Conservation (phyloP, 1,284 basidiomycete genomes). For the Ustilago nuda region DNA sequence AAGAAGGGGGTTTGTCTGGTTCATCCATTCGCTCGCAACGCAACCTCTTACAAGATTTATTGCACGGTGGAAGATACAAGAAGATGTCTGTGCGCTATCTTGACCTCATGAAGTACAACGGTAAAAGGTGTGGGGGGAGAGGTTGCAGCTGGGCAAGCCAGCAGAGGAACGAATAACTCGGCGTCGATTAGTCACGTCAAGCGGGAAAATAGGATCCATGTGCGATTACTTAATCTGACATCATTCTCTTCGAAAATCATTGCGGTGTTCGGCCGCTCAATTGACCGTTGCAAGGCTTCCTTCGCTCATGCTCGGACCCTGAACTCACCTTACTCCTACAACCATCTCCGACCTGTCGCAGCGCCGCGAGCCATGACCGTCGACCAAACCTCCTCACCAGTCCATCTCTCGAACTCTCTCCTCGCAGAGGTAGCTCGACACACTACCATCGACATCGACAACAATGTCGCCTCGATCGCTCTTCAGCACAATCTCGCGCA, state of each 20-base stretch:
- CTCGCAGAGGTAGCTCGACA: constrained; percentile 16
- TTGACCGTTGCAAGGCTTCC: constrained; percentile 5
- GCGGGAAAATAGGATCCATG: no score
- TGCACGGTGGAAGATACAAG: no score
- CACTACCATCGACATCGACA: constrained; percentile 32
- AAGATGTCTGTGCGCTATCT: no score
- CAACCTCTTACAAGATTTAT: neutral
- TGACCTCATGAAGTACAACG: no score
- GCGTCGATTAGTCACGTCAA: no score
- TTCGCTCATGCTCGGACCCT: neutral
- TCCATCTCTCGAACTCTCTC: constrained; percentile 32
- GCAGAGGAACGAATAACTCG: neutral
- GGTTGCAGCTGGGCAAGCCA: neutral
- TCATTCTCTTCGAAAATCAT: neutral
- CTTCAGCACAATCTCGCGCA: constrained; percentile 31
- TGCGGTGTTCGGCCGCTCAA: constrained; percentile 14
- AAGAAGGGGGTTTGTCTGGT: neutral
- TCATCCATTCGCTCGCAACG: neutral
- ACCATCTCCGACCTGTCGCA: neutral
- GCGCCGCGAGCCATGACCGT: constrained; percentile 13
- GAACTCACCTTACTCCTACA: neutral
- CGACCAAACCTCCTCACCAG: constrained; percentile 2
- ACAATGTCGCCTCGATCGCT: constrained; percentile 29
- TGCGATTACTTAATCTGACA: neutral
- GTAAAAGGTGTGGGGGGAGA: no score